A percentile compares a stretch with the other conserved stretches of the same genome.
Evolutionary conservation across 2,329 filamentous ascomycete species (phyloP).

Genomic region (Talaromyces pinophilus): DNA sequence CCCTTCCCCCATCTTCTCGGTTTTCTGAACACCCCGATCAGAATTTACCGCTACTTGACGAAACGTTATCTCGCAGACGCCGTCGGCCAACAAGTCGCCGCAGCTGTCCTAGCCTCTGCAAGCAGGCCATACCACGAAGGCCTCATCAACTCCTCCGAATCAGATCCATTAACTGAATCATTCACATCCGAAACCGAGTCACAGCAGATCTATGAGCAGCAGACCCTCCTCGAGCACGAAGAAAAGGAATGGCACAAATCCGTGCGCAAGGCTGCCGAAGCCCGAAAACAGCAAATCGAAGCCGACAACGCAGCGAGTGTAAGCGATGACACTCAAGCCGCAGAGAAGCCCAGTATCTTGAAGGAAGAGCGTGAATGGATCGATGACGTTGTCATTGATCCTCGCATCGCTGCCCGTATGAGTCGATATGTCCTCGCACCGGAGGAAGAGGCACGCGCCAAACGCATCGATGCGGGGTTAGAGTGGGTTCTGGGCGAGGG

Average conservation of each 20-base stretch:
- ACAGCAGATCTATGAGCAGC: conserved; percentile 60
- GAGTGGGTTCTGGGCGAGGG: conserved; percentile 68
- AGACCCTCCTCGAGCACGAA: conserved; percentile 66
- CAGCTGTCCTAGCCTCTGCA: conserved; percentile 67
- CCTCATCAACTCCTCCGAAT: conserved; percentile 27
- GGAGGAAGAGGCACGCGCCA: conserved; percentile 69
- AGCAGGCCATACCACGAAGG: conserved; percentile 44
- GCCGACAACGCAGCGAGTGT: conserved; percentile 33
- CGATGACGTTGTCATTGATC: conserved; percentile 72
- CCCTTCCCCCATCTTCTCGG: conserved; percentile 87
- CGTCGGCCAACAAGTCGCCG: conserved; percentile 83
- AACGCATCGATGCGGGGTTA: conserved; percentile 62
- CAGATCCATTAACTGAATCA: neutral
- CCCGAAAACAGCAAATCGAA: conserved; percentile 23
- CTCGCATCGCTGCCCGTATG: conserved; percentile 76
- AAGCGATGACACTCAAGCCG: neutral
- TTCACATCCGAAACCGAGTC: neutral
- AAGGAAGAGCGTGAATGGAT: conserved; percentile 70
- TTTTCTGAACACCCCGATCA: conserved; percentile 83
- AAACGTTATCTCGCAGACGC: conserved; percentile 79
- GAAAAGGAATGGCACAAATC: conserved; percentile 83
- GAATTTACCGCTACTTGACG: conserved; percentile 85
- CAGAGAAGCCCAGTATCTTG: neutral
- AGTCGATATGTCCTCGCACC: conserved; percentile 69
- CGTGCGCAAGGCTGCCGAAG: conserved; percentile 56